Percentiles rank a stretch among this genome's conserved stretches.
Evolutionary conservation across 2,329 filamentous ascomycete species (phyloP).

Genomic region (Metarhizium anisopliae): DNA sequence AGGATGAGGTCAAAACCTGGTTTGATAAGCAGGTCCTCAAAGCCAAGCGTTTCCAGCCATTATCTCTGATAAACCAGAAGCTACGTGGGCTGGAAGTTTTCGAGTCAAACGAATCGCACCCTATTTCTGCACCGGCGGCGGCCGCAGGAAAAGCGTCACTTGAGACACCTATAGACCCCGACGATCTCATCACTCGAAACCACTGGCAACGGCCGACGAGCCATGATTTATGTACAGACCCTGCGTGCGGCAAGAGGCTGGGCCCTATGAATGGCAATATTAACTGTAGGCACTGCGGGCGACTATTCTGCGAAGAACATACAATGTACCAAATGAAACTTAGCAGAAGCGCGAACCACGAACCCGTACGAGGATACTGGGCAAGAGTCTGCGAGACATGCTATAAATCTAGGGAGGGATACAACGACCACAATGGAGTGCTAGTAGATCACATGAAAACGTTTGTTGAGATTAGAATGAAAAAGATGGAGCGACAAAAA

Average conservation of each 20-base stretch:
- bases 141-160: constrained; percentile 28
- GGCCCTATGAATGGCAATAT: constrained; percentile 74
- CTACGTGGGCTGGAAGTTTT: constrained; percentile 88
- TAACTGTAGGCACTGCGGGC: constrained; percentile 89
- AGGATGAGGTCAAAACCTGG: constrained; percentile 95
- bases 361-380: constrained; percentile 86
- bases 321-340: constrained; percentile 99
- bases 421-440: constrained; percentile 77
- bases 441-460: constrained; percentile 61
- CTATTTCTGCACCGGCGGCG: constrained; percentile 19
- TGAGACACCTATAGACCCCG: constrained; percentile 57
- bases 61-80: constrained; percentile 88
- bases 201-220: constrained; percentile 80
- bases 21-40: constrained; percentile 92
- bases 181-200: constrained; percentile 76
- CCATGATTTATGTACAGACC: constrained; percentile 79
- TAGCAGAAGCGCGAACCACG: constrained; percentile 78
- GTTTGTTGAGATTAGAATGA: constrained; percentile 64
- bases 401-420: constrained; percentile 91
- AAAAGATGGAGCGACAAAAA: constrained; percentile 73
- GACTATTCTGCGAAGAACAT: constrained; percentile 91
- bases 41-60: constrained; percentile 84
- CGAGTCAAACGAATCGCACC: constrained; percentile 71
- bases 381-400: constrained; percentile 97
- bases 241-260: constrained; percentile 70